Base-by-base conservation (phyloP, 305 asterid species). In the Euphrasia arctica region DNA sequence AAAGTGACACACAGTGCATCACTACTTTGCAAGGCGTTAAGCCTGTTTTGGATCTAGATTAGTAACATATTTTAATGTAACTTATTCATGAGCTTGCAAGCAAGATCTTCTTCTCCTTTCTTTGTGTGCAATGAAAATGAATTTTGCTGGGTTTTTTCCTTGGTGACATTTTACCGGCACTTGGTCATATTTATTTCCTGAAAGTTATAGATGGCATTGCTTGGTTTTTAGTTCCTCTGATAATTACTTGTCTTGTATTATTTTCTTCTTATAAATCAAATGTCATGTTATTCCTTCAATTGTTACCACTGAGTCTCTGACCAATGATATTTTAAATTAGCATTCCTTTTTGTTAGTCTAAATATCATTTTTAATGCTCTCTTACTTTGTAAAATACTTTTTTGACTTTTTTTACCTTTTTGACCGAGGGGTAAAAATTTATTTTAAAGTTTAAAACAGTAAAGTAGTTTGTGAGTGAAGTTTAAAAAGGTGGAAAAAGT, bases 231-330 rank as follows among this genome's bases (percentile, higher is more conserved):
- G 5, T n/a, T 52, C 43, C 42, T 34, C 9, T 8, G 41, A 49
- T 18, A 7, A 28, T 47, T 49, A 7, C 49, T 49, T 18, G 14
- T 34, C 18, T 29, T 50, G 39, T 12, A 54, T 4, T 41, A 15
- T 36, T 51, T n/a, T 41, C 62, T 54, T 4, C 39, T 64, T 55
- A 57, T 31, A 41, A 42, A 51, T 66, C 51, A 58, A 34, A 45
- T 48, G 6, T 58, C 56, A 25, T 67, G 42, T 58, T 58, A 41
- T 0, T 31, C 32, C 42, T 58, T 58, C 14, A 42, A 36, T 7
- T 1, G 9, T 34, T 68, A 41, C 25, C 63, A 4, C 41, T n/a
- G 31, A 59, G 22, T 34, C 63, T 8, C 41, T n/a, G 43, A 69
- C 28, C 45, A 45, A 12, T 54, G 48, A 58, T 47, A 13, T n/a